Evolutionary conservation across 768 basidiomycete species (phyloP), one percentile per base, ranked within the genome.

Genomic region (Auriscalpium microsporum): DNA sequence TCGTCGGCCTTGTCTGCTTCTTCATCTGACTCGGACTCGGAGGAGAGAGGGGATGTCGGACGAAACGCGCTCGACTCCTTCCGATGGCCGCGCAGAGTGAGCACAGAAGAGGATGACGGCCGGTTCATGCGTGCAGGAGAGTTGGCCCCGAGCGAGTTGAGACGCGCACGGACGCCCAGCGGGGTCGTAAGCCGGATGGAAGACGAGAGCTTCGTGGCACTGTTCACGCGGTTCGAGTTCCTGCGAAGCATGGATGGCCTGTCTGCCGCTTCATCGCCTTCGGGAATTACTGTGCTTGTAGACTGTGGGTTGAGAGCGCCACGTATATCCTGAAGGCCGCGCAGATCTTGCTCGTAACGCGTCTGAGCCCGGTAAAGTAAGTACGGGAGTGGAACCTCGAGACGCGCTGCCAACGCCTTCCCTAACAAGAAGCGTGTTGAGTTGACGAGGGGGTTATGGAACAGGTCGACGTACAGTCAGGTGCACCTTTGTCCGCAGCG

Each of bases 311-410:
- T 79, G n/a, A 81, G 71, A 37, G 78, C 78, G 28, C 82, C 84
- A 45, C 78, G 79, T 37, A 87, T 82, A 59, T 84, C 85, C 63
- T 87, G 84, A 48, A 92, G 66, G 1, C 87, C 86, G 40, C 86
- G 81, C 34, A 93, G 79, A 65, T 90, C 90, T 68, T 92, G 86
- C 66, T 92, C 89, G 54, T 88, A 92, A 58, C 90, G 78, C 11
- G 83, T 84, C 66, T 90, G 87, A 13, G 88, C 88, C 19, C 90
- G 80, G 63, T 90, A 90, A 10, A 93, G 78, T 33, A 93, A 77
- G 67, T 91, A 93, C 0, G 90, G 90, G 5, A 93, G 70, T 0
- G 90, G 90, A 1, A 91, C 88, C 60, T 85, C 76, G 4, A 93
- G 78, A 64, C 88, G 89, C 23, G 80, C 76, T 4, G 90, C 87